Percentiles rank a stretch among this genome's conserved stretches.
phyloP scores from a whole-genome alignment of 805 yeast genomes.

The Scheffersomyces amazonensis region DNA sequence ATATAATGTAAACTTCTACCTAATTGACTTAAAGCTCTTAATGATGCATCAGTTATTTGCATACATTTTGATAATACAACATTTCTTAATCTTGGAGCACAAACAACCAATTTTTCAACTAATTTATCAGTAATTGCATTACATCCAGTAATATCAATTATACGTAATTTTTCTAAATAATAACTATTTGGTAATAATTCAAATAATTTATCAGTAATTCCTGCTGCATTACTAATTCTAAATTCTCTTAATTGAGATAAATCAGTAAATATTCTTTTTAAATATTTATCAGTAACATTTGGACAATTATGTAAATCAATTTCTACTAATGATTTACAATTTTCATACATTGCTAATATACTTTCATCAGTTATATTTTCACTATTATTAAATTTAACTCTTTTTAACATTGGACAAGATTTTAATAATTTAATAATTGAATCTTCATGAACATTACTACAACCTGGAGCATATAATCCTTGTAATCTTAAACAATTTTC shows the following conservation, averaged over 20 bases:
- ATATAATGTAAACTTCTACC: conserved; percentile 83
- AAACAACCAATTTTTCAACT: conserved; percentile 64
- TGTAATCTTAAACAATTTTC: conserved; percentile 71
- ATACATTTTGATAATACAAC: conserved; percentile 88
- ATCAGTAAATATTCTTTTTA: conserved; percentile 54
- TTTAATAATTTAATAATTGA: conserved; percentile 59
- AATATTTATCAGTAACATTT: conserved; percentile 63
- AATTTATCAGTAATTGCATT: conserved; percentile 75
- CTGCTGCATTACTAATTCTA: conserved; percentile 69
- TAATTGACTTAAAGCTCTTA: conserved; percentile 66
- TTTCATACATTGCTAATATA: conserved; percentile 56
- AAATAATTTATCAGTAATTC: conserved; percentile 67
- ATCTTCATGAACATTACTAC: conserved; percentile 63
- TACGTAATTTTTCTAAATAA: conserved; percentile 64
- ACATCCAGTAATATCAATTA: conserved; percentile 84
- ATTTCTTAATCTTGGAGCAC: conserved; percentile 85
- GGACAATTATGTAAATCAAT: conserved; percentile 84
- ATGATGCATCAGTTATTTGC: conserved; percentile 77
- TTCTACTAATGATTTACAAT: conserved; percentile 81
- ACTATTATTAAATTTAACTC: conserved; percentile 80
- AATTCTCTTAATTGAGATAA: conserved; percentile 80
- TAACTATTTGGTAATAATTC: conserved; percentile 46
- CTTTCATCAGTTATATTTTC: conserved; percentile 61
- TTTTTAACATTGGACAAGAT: conserved; percentile 70
- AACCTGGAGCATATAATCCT: conserved; percentile 87